Base-by-base conservation (phyloP, 2,329 filamentous ascomycete species). In the Ceratocystis eucalypticola region DNA sequence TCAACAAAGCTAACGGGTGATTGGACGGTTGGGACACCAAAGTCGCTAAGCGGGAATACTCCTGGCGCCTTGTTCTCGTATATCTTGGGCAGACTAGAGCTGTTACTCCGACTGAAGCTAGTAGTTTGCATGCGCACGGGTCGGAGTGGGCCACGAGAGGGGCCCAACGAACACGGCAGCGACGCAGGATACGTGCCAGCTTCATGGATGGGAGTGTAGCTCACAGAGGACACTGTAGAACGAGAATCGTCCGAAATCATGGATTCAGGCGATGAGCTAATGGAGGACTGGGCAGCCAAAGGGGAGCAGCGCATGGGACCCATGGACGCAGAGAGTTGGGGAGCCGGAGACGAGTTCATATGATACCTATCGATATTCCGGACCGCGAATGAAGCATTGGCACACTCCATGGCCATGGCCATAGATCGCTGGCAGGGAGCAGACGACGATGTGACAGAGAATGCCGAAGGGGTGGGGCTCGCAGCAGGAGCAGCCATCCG, bases 211-310 rank as follows among this genome's bases (percentile, higher is more conserved):
- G 79, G 80, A 70, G 79, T 74, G 75, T 79, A 83, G 76, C 85
- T 83, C 20, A 84, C 86, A 72, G 84, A 86, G 64, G 83, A 85
- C 73, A 83, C 82, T 70, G 84, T 86, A 69, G 83, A 79, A 69
- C 80, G 80, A 67, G 81, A 86, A 67, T 78, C 77, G 72, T 87
- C 84, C 68, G 84, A 86, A 59, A 87, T 75, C 84, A 87, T 86
- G 66, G 84, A 87, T 72, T 87, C 84, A 69, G 84, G 84, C 33
- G 84, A 87, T 68, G 84, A 87, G 44, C 81, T 80, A 37, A 82
- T 82, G 30, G 84, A 87, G 70, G 84, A 77, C 20, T 84, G 84
- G 72, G 80, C 84, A 72, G 83, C 84, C 68, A 86, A 80, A 17
- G 84, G 86, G 15, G 84, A 85, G 69, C 84, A 83, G 68, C 84